Conservation (phyloP, 192 early-diverging fungal species). For the Backusella parvicylindrica region DNA sequence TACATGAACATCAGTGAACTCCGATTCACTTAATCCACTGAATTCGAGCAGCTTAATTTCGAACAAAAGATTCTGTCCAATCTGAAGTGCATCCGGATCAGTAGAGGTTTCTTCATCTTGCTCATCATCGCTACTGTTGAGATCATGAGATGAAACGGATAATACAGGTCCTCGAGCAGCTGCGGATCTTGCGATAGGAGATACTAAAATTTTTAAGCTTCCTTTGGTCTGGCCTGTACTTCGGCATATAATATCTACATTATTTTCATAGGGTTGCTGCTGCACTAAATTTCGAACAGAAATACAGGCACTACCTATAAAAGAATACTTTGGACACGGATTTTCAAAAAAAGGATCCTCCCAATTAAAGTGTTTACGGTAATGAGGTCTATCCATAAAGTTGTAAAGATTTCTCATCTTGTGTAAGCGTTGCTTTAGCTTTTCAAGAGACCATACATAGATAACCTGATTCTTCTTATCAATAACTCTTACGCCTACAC, state of each 20-base stretch:
- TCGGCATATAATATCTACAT: constrained; percentile 39
- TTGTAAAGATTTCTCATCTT: constrained; percentile 54
- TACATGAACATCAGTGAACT: constrained; percentile 66
- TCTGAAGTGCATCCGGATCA: constrained; percentile 26
- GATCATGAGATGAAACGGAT: background rate
- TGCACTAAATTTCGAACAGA: constrained; percentile 39
- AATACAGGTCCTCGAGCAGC: background rate
- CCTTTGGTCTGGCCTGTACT: constrained; percentile 43
- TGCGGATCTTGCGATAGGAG: constrained; percentile 32
- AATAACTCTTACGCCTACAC: constrained; percentile 52
- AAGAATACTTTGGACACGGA: constrained; percentile 49
- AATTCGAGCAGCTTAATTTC: constrained; percentile 60
- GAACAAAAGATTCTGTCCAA: constrained; percentile 55
- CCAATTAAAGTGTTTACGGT: constrained; percentile 56
- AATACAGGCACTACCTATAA: constrained; percentile 47
- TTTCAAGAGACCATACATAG: constrained; percentile 45
- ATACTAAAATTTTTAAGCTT: constrained; percentile 36
- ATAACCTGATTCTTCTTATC: constrained; percentile 51
- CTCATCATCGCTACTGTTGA: background rate
- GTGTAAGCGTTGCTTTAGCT: constrained; percentile 32
- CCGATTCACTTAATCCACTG: constrained; percentile 52
- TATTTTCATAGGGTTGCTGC: constrained; percentile 41
- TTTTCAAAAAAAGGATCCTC: constrained; percentile 64
- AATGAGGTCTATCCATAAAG: constrained; percentile 51
- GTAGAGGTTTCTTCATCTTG: background rate